Evolutionary conservation across 139 green algal genomes (phyloP), one percentile per base, ranked within the genome.

Genomic region (Diplosphaera chodatii): DNA sequence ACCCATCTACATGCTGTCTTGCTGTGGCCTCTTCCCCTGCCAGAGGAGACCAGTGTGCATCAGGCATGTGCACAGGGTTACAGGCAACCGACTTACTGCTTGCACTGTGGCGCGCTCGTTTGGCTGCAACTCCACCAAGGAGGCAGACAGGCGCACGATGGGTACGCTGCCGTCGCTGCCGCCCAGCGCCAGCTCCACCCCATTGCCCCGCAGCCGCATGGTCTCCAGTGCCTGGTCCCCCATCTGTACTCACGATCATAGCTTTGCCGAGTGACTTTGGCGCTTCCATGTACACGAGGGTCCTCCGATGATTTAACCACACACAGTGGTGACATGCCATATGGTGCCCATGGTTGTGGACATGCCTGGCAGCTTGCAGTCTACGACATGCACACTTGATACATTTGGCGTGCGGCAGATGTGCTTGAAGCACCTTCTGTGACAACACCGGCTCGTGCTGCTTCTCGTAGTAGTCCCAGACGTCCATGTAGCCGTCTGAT

Each of bases 391-490:
- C n/a, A n/a, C n/a, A n/a, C n/a, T n/a, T n/a, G n/a, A n/a, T n/a
- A n/a, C n/a, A n/a, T n/a, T n/a, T n/a, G n/a, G n/a, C n/a, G n/a
- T n/a, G n/a, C n/a, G n/a, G n/a, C n/a, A n/a, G n/a, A n/a, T n/a
- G n/a, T n/a, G n/a, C n/a, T n/a, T n/a, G n/a, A n/a, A 20, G 55
- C 28, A 91, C 90, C 74, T 88, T 79, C 63, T 89, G 68, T 1
- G 68, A 72, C 27, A 97, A 80, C 29, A 81, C 86, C 0, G 92
- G 90, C 71, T 96, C 89, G 70, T 88, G 92, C 77, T 96, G 90
- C 81, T 94, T 96, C 86, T 93, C 92, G 75, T 88, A 93, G 70
- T 94, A 86, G 81, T 97, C 92, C 92, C 92, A 97, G 55, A 91
- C 83, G 70, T 95, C 87, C 72, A 97, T 66, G n/a, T 66, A 77